phyloP scores from a whole-genome alignment of 2,329 filamentous ascomycete species.

The Trichoderma afroharzianum region DNA sequence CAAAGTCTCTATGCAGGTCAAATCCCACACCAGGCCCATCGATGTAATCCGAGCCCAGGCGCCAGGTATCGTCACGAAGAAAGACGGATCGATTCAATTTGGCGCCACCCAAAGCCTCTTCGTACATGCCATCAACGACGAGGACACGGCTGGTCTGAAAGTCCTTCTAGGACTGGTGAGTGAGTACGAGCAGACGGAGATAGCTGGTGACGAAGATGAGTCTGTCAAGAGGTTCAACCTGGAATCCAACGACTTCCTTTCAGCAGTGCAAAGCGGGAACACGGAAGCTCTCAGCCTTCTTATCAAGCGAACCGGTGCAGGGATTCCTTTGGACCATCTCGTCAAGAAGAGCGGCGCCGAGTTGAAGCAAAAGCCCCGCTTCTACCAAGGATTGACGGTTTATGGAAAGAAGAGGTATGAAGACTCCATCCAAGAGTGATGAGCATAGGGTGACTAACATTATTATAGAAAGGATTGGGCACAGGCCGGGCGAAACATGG shows the following conservation, averaged over 20 bases:
- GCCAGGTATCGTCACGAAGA: constrained; percentile 32
- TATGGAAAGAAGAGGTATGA: constrained; percentile 63
- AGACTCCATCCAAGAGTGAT: not conserved
- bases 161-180: constrained; percentile 55
- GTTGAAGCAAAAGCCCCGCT: constrained; percentile 60
- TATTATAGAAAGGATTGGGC: constrained; percentile 63
- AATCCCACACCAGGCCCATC: constrained; percentile 57
- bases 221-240: constrained; percentile 36
- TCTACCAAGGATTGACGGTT: constrained; percentile 74
- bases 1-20: constrained; percentile 63
- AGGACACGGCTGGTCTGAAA: constrained; percentile 52
- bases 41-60: constrained; percentile 44
- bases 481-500: constrained; percentile 51
- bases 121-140: constrained; percentile 45
- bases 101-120: constrained; percentile 32
- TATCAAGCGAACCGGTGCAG: constrained; percentile 63
- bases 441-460: not conserved
- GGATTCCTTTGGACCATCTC: constrained; percentile 64
- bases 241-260: constrained; percentile 38
- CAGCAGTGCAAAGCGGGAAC: constrained; percentile 46
- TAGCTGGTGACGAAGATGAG: constrained; percentile 33
- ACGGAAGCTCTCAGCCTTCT: constrained; percentile 58
- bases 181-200: constrained; percentile 40
- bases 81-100: constrained; percentile 24
- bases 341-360: constrained; percentile 63